Conservation (phyloP, 768 basidiomycete genomes). For the Tulasnella sp. region DNA sequence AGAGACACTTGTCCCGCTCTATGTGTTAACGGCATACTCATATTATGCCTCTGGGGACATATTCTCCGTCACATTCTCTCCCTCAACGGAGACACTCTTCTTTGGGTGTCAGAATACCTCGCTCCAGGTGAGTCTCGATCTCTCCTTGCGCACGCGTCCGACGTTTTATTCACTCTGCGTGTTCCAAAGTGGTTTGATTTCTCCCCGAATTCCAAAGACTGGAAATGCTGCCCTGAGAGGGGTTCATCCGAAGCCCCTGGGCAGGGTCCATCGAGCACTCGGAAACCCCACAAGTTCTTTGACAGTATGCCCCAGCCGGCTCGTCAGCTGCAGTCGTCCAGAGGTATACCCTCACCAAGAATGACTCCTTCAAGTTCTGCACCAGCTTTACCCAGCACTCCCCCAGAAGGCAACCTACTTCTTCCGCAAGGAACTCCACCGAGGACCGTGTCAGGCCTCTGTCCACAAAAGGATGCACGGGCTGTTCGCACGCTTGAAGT, state of each 20-base stretch:
- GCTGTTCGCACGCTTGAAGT: slow-evolving; percentile 36
- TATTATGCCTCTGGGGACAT: slow-evolving; percentile 78
- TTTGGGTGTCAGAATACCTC: slow-evolving; percentile 90
- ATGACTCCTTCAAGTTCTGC: background rate
- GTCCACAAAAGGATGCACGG: too few relatives aligned
- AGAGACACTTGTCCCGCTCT: slow-evolving; percentile 47
- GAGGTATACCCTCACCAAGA: background rate
- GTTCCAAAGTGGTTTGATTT: slow-evolving; percentile 65
- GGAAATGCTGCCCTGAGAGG: background rate
- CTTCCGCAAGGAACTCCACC: background rate
- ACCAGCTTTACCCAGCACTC: slow-evolving; percentile 7
- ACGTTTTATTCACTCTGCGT: background rate
- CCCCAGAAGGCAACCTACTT: background rate
- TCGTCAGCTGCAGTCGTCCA: slow-evolving; percentile 34
- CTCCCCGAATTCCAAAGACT: slow-evolving; percentile 13
- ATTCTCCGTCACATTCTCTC: slow-evolving; percentile 72
- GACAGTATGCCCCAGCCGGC: slow-evolving; percentile 73
- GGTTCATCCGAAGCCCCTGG: background rate
- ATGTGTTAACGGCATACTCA: slow-evolving; percentile 61
- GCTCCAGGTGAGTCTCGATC: slow-evolving; percentile 27
- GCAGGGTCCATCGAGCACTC: slow-evolving; percentile 19
- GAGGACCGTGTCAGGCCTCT: background rate
- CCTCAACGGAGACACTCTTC: slow-evolving; percentile 55
- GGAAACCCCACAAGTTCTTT: slow-evolving; percentile 69
- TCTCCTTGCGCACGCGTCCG: background rate